Conservation (phyloP, 352 stramenopile species). For the Phytophthora hybrid region DNA sequence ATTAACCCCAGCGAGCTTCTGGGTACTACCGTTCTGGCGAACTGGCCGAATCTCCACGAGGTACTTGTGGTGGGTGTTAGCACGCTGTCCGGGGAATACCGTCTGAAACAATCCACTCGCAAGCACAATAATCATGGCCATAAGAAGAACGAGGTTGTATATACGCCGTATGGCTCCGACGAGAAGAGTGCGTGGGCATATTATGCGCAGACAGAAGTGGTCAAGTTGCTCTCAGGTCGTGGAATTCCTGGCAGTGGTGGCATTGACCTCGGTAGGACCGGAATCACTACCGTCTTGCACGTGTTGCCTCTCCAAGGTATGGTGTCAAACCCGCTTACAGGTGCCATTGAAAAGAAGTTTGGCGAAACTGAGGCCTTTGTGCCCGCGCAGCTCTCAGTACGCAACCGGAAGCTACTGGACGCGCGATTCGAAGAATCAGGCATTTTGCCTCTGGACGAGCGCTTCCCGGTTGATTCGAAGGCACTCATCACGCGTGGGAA, state of each 20-base stretch:
- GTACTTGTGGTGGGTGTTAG: slow-evolving; percentile 88
- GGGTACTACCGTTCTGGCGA: slow-evolving; percentile 91
- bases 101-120: slow-evolving; percentile 42
- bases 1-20: slow-evolving; percentile 57
- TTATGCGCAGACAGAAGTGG: slow-evolving; percentile 71
- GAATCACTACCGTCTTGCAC: slow-evolving; percentile 74
- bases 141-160: slow-evolving; percentile 43
- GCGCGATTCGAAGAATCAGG: slow-evolving; percentile 93
- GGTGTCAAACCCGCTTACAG: slow-evolving; percentile 94
- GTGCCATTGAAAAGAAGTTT: slow-evolving; percentile 96
- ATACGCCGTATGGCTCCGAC: slow-evolving; percentile 52
- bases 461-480: slow-evolving; percentile 89
- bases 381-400: slow-evolving; percentile 96
- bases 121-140: slow-evolving; percentile 30
- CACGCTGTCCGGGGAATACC: slow-evolving; percentile 67
- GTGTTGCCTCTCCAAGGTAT: slow-evolving; percentile 94
- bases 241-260: slow-evolving; percentile 90
- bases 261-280: slow-evolving; percentile 92
- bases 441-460: slow-evolving; percentile 83
- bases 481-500: slow-evolving; percentile 92
- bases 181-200: slow-evolving; percentile 76
- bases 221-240: slow-evolving; percentile 77
- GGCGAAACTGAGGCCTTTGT: slow-evolving; percentile 95
- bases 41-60: slow-evolving; percentile 99
- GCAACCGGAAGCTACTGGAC: slow-evolving; percentile 93